Base-by-base conservation (phyloP, 768 basidiomycete genomes). In the Mrakia blollopis region DNA sequence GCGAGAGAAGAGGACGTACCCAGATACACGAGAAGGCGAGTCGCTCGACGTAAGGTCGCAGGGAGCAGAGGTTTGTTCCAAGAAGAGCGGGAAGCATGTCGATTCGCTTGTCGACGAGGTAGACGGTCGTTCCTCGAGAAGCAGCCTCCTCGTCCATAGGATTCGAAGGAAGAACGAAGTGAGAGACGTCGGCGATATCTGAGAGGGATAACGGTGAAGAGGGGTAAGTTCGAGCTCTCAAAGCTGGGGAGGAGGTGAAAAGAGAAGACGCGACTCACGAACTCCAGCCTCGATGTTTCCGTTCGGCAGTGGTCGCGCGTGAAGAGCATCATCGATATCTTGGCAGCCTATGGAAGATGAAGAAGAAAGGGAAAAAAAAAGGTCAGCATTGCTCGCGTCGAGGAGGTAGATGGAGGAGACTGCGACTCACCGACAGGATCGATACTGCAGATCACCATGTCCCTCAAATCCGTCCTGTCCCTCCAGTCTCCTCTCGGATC, bases 111-210 rank as follows among this genome's bases (percentile, higher is more conserved):
- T 99, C 96, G 8, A 98, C 96, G 2, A 99, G 88, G 83, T 98
- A 99, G 0, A 99, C 96, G 0, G 96, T 98, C 7, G 96, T 98
- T 7, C 96, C 96, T 78, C 96, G 87, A 25, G 94, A 88, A n/a
- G 94, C 92, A 30, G 96, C 96, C 83, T 99, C 96, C 62, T 85
- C 90, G 80, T 99, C 96, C 94, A 99, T 98, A 0, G 95, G 89
- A 60, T 91, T 99, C 80, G 95, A 93, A 1, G 94, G 87, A 73
- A 88, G 89, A 0, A 99, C 96, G 80, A 99, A 99, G 83, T 98
- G 90, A 9, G 96, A 97, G 2, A 99, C 96, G 82, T 99, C 97
- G 76, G 96, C 96, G 79, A 99, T 99, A 82, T 99, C 95, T 98
- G 80, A 3, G 63, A 50, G 67, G 25, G 23, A 23, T 39, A 44